Base-by-base conservation (phyloP, 352 stramenopile genomes). In the Pilasporangium apinafurcum region DNA sequence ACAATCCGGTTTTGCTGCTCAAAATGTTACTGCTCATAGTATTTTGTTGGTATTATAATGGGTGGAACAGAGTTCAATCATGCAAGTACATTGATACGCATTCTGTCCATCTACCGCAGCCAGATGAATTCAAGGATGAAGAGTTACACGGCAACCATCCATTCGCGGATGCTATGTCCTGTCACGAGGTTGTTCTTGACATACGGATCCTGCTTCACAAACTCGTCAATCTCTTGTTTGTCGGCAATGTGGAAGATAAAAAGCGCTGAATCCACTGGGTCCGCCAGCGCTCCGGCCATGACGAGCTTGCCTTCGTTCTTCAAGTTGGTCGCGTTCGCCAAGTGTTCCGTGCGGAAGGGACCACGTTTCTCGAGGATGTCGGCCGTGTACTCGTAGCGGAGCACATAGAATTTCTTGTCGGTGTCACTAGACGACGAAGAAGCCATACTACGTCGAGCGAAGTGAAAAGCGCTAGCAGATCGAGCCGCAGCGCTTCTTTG, bases 331-430 rank as follows among this genome's bases (percentile, higher is more conserved):
- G 68, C 63, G 52, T 60, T 66, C 54, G 68, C 56, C 47, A 88
- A 48, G 50, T 86, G 78, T 48, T 83, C 68, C 17, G 56, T 50
- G 24, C 78, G 78, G 60, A 86, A 91, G 31, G 75, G 75, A 0
- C 59, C 66, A 42, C 78, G 72, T 44, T 82, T 83, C 37, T 88
- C 64, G 30, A 86, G 57, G 43, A 88, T 88, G 39, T 86, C 75
- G n/a, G 64, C 41, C 43, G 80, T 63, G 60, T 91, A 88, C 37
- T 76, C 65, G 59, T 91, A 88, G 30, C 62, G 72, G 29, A 91
- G 56, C 35, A 90, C 65, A 59, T 66, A 89, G 30, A 66, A 74
- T 49, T 85, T 83, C 53, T 78, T 83, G 46, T 72, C 55, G 42
- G 46, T 37, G 6, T 43, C 22, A n/a, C 56, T 43, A 27, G 59